Base-by-base conservation (phyloP, 2,329 filamentous ascomycete species). In the Didymella pinodella region DNA sequence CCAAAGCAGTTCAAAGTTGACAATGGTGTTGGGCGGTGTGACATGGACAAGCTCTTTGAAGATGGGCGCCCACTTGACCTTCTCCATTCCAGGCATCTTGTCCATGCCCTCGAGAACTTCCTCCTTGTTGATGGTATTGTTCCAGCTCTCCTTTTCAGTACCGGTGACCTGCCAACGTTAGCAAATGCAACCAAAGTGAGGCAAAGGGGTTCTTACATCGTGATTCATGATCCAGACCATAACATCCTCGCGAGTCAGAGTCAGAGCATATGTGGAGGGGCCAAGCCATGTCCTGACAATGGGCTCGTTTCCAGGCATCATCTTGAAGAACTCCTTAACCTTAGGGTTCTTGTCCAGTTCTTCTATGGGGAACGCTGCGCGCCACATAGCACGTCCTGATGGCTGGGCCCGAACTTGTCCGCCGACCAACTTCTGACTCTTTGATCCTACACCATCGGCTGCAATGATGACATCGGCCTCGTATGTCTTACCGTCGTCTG, bases 221-320 rank as follows among this genome's bases (percentile, higher is more conserved):
- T 81, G 79, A 67, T 82, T 82, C 74, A 82, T 78, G 68, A 82
- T 81, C 80, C 80, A 82, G 22, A 82, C 80, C 77, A 81, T 81
- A 31, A 79, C 78, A 65, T 82, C 80, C 14, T 78, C 76, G 7
- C 80, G 75, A 8, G 77, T 80, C 31, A 82, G 64, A 1, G 79
- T 82, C 51, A 82, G 69, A 18, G 78, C 80, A 54, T 82, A 82
- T 2, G 80, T 81, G 25, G 70, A 74, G 2, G 76, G 76, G 2
- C 79, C 80, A 11, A 82, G 65, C 69, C 76, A 82, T 41, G 80
- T 81, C 52, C 79, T 72, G 43, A 82, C 79, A 55, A 82, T 80
- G 1, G 79, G 77, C 66, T 81, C 76, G 45, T 77, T 72, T 1
- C 69, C 68, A 5, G 73, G 72, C 65, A 80, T 75, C 71, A 81